Base-by-base conservation (phyloP, 306 rosid genomes). In the Vigna trinervia region DNA sequence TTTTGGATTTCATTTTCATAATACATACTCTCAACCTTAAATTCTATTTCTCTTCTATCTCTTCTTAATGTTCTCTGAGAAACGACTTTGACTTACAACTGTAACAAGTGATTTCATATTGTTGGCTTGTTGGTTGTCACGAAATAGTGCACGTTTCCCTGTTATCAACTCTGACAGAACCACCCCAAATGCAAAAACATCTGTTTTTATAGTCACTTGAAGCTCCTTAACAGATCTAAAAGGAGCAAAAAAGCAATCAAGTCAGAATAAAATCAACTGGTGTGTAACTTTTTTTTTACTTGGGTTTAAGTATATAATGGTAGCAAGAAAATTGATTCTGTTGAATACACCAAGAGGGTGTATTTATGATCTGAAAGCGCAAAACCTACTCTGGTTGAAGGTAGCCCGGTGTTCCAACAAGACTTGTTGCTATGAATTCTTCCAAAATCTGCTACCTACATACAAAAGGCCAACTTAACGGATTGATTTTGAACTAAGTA, bases 331-430 rank as follows among this genome's bases (percentile, higher is more conserved):
- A 64, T 7, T 20, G 48, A 52, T 46, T 56, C 0, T 30, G 34
- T 30, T 30, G 38, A 66, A 80, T 38, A 39, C 64, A 56, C n/a
- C 61, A 56, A 30, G 12, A 56, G 22, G 4, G 34, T 32, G 45
- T 73, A 62, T 60, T 41, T 23, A 34, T 17, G 23, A 45, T n/a
- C 64, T 57, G 53, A 73, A 81, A 74, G 15, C 52, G 50, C 36
- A 45, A 69, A 73, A 69, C 89, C 66, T 86, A 92, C 96, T 94
- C 97, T 19, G 97, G 98, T 41, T 97, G 98, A 78, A 94, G 95
- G 77, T 94, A 89, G 81, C 97, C 98, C 14, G 95, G 98, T 71
- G 98, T 94, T 83, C 98, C 98, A 54, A 92, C 98, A 30, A 92
- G 89, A 54, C 89, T 80, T 8, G 96, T 92, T 36, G 93, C 89